Evolutionary conservation across 371 early-diverging fungal species (phyloP), one percentile per base, ranked within the genome.

Genomic region (Blyttiomyces sp.): DNA sequence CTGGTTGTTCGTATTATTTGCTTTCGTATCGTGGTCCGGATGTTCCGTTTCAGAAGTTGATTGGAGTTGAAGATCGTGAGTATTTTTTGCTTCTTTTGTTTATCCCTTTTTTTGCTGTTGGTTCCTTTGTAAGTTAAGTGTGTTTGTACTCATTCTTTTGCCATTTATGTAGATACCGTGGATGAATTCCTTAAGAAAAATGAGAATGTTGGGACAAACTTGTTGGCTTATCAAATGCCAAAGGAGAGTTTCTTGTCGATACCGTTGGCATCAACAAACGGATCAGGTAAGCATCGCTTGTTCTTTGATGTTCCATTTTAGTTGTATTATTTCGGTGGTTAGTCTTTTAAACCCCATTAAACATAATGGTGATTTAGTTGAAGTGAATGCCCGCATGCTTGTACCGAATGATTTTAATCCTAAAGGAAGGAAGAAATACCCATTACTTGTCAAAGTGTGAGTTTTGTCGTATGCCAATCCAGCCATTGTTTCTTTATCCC

Each of bases 381-480:
- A 88, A n/a, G 74, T 96, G 73, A 92, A 92, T 69, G 92, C 87
- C n/a, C 81, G 86, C 75, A 84, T 92, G 52, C 78, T 84, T 16
- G 74, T 87, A 21, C 98, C 98, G 19, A 86, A 91, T 28, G 83
- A 86, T 49, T 96, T 96, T 68, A 83, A 94, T 46, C 73, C 72
- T 16, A 30, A 32, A 2, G 70, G 49, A 13, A 77, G 76, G 26
- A 73, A 76, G 28, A 74, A 79, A 23, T 94, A 96, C 60, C 93
- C 93, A n/a, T 91, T 95, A 1, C 61, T 95, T 27, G 88, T 95
- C 72, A 82, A 85, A 64, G 89, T 92, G 16, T 95, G 94, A 67
- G 60, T 42, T 7, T 26, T 51, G 19, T 33, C n/a, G 7, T 23
- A 11, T 23, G 13, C 23, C n/a, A n/a, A n/a, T n/a, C n/a, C n/a